phyloP scores from a whole-genome alignment of 1,284 basidiomycete species.

The Ustilago esculenta region DNA sequence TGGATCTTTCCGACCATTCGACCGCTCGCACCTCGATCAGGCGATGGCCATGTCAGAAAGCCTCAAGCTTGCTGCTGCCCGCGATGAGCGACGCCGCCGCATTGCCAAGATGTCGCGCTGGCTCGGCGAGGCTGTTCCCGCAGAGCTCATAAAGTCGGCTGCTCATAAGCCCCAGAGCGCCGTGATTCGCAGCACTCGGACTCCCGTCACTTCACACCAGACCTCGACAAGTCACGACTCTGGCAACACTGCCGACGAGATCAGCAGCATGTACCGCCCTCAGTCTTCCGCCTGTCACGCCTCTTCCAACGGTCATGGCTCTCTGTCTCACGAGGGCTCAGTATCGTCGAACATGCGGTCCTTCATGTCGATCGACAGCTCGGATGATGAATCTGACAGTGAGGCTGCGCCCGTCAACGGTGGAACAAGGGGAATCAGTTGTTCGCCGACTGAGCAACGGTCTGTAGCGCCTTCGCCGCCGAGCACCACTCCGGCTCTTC shows the following conservation, averaged over 20 bases:
- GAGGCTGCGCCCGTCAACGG: slow-evolving; percentile 1
- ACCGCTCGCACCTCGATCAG: slow-evolving; percentile 18
- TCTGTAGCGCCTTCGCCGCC: slow-evolving; percentile 2
- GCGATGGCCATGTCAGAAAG: slow-evolving; percentile 27
- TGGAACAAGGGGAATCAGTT: not conserved
- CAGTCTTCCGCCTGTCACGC: slow-evolving; percentile 1
- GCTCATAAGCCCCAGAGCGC: slow-evolving; percentile 2
- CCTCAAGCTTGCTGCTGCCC: slow-evolving; percentile 23
- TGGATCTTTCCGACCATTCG: slow-evolving; percentile 17
- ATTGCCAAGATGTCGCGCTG: slow-evolving; percentile 57
- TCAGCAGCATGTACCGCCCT: not conserved
- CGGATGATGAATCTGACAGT: slow-evolving; percentile 29
- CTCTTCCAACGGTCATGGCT: slow-evolving; percentile 15
- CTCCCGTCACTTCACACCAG: not conserved
- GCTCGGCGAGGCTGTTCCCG: slow-evolving; percentile 53
- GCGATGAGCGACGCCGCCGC: slow-evolving; percentile 49
- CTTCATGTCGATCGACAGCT: slow-evolving; percentile 52
- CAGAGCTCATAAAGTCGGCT: slow-evolving; percentile 32
- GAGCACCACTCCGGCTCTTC: not conserved
- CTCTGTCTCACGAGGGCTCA: slow-evolving; percentile 18
- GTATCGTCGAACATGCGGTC: slow-evolving; percentile 20
- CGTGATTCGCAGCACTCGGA: slow-evolving; percentile 22
- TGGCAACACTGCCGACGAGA: slow-evolving; percentile 4
- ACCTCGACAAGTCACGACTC: slow-evolving; percentile 14
- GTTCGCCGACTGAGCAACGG: not conserved